Evolutionary conservation across 2,329 filamentous ascomycete species (phyloP), one percentile per base, ranked within the genome.

Genomic region (Pseudopithomyces maydicus): DNA sequence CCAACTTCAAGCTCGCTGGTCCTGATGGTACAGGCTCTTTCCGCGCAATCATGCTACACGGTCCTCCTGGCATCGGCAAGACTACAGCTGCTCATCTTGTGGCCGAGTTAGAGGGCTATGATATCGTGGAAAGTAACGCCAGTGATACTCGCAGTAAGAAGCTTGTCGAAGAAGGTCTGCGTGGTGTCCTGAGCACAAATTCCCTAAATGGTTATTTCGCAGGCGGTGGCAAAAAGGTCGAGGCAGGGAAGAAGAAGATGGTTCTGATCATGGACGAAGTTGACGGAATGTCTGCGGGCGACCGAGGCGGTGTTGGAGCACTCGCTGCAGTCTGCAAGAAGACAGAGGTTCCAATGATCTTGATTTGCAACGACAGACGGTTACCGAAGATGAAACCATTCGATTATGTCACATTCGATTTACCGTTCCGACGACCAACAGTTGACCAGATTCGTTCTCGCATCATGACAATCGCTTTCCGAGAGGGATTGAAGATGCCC

Each of bases 181-280:
- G 87, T 65, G 95, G 96, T 59, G 90, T 97, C 10, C 86, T 99
- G 72, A 92, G 95, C 75, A 98, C 97, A 52, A 98, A 90, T 0
- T 98, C 94, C 20, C 81, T 99, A 12, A 84, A 92, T 55, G 95
- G 95, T 1, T 99, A 90, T 77, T 99, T 98, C 74, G 88, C 92
- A 6, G 88, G 87, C 2, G 90, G 93, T 54, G 90, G 90, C 22
- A 91, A 95, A 76, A 85, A 88, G 55, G 88, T 97, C 3, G 90
- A 97, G 43, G 78, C 81, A 4, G 82, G 83, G 15, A 98, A 95
- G 81, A 96, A 96, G 81, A 97, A 97, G 67, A 87, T 98, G 33
- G 91, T 97, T 6, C 80, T 99, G 47, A 92, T 99, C 78, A 98
- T 99, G 95, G 95, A 99, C 67, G 95, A 99, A 77, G 95, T 99